A percentile compares a stretch with the other conserved stretches of the same genome.
These are phyloP conservation scores for Saturnispora mendoncae DNA, from an alignment of 805 yeast genomes.

Conservation along the genomic window DNA sequence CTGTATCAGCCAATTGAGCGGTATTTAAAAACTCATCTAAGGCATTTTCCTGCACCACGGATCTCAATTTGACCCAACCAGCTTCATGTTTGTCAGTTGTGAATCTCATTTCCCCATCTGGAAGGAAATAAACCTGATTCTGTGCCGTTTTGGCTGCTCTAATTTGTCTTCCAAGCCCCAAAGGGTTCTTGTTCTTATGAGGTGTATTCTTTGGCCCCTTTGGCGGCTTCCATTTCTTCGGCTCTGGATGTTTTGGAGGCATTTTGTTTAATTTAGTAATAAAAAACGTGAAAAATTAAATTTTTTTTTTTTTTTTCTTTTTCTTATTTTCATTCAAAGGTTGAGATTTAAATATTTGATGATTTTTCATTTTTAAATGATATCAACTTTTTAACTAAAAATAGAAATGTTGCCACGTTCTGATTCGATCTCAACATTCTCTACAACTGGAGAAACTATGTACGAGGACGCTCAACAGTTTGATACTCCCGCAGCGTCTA, in stretches of 20 bases:
- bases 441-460: constrained; percentile 14
- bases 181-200: constrained; percentile 71
- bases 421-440: constrained; percentile 11
- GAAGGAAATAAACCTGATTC: constrained; percentile 60
- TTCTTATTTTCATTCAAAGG: too few relatives aligned
- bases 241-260: constrained; percentile 24
- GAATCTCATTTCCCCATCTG: constrained; percentile 84
- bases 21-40: constrained; percentile 91
- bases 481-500: constrained; percentile 1
- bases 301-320: background rate
- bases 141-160: constrained; percentile 64
- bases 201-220: constrained; percentile 88
- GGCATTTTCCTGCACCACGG: constrained; percentile 91
- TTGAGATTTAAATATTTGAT: too few relatives aligned
- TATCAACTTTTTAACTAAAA: background rate
- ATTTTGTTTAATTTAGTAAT: background rate
- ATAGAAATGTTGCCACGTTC: constrained; percentile 10
- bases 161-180: constrained; percentile 81
- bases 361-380: too few relatives aligned
- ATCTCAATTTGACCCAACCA: constrained; percentile 80
- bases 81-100: constrained; percentile 81
- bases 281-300: background rate
- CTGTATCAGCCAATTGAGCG: constrained; percentile 93
- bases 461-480: constrained; percentile 16
- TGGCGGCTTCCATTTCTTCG: constrained; percentile 79